Conservation (phyloP, 2,329 filamentous ascomycete species). For the Westerdykella sp. region DNA sequence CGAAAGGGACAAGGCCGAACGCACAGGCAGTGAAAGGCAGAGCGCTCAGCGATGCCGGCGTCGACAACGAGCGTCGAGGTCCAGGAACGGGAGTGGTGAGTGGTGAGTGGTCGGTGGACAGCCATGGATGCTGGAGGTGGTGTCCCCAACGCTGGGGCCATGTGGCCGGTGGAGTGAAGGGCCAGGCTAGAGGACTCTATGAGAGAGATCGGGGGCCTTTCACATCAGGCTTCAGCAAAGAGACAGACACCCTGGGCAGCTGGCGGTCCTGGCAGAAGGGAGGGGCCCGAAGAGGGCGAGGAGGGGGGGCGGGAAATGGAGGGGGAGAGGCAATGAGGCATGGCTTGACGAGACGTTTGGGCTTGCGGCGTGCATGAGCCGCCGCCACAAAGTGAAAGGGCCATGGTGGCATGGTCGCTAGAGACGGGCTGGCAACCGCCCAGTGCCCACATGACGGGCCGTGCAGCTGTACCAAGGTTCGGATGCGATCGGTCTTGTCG, state of each 20-base stretch:
- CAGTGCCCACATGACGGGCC: too few species aligned
- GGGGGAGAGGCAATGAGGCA: background rate
- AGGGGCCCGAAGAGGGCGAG: too few species aligned
- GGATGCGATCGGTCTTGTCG: too few species aligned
- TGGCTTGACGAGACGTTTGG: constrained; percentile 24
- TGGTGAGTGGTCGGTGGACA: too few species aligned
- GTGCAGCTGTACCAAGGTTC: too few species aligned
- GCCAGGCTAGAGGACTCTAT: background rate
- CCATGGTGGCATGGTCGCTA: too few species aligned
- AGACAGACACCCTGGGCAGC: background rate
- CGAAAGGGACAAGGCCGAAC: too few species aligned
- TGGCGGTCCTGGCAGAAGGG: background rate
- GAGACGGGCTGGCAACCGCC: too few species aligned
- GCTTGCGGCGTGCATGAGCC: constrained; percentile 23
- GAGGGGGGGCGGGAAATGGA: too few species aligned
- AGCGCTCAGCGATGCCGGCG: background rate
- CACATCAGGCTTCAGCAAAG: too few species aligned
- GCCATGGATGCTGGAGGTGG: background rate
- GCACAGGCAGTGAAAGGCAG: background rate
- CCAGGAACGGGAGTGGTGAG: background rate
- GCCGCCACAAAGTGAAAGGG: constrained; percentile 10
- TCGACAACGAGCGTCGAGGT: background rate
- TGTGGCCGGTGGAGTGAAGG: background rate
- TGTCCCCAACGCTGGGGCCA: background rate
- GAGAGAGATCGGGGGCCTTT: too few species aligned